Evolutionary conservation across 2,329 filamentous ascomycete species (phyloP).

Genomic region (Xylariaceae sp.): DNA sequence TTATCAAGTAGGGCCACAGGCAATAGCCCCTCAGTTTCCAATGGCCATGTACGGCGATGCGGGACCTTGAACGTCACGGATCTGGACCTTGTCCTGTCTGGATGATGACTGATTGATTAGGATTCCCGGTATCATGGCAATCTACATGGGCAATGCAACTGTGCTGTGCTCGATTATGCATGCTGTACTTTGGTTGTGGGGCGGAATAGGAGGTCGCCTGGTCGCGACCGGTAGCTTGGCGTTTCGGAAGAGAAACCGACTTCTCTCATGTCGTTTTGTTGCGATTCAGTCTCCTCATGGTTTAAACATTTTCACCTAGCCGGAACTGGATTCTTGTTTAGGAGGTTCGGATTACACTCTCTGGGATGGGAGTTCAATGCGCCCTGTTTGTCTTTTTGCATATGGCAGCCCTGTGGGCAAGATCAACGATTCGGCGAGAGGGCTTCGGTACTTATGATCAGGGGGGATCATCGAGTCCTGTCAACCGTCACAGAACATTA

Average conservation of each 20-base stretch:
- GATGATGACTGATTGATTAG: neutral
- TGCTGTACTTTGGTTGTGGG: neutral
- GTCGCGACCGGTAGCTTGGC: conserved; percentile 3
- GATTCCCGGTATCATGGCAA: neutral
- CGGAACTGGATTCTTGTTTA: too few species aligned
- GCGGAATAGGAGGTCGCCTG: neutral
- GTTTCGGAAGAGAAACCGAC: conserved; percentile 3
- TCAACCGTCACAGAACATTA: too few species aligned
- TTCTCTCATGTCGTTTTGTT: neutral
- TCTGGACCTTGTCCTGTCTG: neutral
- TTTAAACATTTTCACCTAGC: neutral
- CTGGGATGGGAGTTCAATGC: neutral
- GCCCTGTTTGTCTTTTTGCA: too few species aligned
- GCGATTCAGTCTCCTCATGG: neutral
- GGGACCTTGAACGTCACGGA: neutral
- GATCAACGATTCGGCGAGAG: too few species aligned
- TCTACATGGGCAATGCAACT: too few species aligned
- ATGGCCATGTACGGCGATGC: conserved; percentile 58
- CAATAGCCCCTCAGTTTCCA: conserved; percentile 62
- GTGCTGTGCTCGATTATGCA: neutral
- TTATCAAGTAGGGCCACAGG: conserved; percentile 47
- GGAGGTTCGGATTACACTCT: neutral
- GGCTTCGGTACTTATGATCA: too few species aligned
- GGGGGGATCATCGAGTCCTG: too few species aligned
- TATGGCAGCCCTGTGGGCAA: too few species aligned